phyloP scores from a whole-genome alignment of 345 rosid genomes.

The Hibiscus tridactylites region DNA sequence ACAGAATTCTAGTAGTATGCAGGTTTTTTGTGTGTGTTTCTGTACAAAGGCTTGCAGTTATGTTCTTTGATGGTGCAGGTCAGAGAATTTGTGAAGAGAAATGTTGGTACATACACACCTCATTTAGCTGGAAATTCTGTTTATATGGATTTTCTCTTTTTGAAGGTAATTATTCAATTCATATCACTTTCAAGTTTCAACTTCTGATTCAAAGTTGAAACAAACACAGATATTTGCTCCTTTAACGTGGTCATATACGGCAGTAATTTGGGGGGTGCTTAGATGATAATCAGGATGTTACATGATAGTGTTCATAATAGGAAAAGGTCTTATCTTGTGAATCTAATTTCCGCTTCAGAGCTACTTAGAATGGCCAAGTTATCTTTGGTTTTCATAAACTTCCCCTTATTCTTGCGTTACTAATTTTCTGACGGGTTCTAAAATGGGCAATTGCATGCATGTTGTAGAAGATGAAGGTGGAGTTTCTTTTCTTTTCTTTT shows the following conservation, averaged over 20 bases:
- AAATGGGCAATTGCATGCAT: neutral
- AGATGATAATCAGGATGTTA: neutral
- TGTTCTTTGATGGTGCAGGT: conserved; percentile 47
- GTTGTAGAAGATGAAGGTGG: neutral
- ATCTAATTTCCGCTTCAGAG: neutral
- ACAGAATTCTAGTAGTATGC: conserved; percentile 4
- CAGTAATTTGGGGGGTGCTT: neutral
- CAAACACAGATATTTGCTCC: neutral
- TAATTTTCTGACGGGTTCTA: neutral
- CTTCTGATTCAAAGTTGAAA: neutral
- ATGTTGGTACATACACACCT: conserved; percentile 56
- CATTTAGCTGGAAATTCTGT: conserved; percentile 88
- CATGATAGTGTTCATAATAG: neutral
- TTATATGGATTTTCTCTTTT: conserved; percentile 64
- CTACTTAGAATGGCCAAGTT: neutral
- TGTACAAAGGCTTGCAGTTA: neutral
- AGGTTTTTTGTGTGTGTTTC: neutral
- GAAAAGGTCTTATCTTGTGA: neutral
- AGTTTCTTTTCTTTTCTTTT: neutral
- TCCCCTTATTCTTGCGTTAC: neutral
- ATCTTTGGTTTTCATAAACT: neutral
- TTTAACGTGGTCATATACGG: neutral
- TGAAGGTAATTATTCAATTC: conserved; percentile 46
- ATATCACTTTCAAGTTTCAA: neutral
- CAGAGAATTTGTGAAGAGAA: conserved; percentile 53